phyloP scores from a whole-genome alignment of 495 filamentous ascomycete species.

The Penicillium dipodomyicola region DNA sequence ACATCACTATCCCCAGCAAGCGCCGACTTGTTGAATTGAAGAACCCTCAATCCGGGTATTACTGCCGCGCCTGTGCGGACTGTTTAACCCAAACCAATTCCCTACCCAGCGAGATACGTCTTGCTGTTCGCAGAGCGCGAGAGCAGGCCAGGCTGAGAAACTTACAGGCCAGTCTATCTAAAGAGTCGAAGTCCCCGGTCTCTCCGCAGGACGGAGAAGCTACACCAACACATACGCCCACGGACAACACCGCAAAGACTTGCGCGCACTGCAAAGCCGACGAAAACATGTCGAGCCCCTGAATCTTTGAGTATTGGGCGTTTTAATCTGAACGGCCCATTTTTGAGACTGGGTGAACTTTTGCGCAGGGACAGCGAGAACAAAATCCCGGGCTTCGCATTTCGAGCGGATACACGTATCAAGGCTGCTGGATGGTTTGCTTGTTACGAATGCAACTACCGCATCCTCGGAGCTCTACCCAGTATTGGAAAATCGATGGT shows the following conservation, averaged over 20 bases:
- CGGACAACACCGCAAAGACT: neutral
- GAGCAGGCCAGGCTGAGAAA: slow-evolving; percentile 1
- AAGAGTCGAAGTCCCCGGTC: neutral
- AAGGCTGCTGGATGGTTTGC: neutral
- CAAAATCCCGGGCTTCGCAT: neutral
- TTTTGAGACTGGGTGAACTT: neutral
- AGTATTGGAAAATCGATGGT: neutral
- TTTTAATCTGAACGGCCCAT: neutral
- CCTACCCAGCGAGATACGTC: neutral
- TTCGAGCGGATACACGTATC: neutral
- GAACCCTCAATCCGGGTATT: slow-evolving; percentile 3
- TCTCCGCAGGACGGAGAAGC: neutral
- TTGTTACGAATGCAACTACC: neutral
- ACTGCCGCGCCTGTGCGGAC: slow-evolving; percentile 7
- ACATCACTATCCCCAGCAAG: slow-evolving; percentile 6
- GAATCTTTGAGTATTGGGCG: neutral
- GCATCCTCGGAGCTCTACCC: neutral
- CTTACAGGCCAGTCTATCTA: neutral
- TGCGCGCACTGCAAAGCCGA: neutral
- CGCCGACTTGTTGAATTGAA: slow-evolving; percentile 3
- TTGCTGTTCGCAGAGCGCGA: slow-evolving; percentile 3
- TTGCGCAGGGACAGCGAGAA: neutral
- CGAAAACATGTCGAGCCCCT: neutral
- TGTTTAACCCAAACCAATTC: neutral
- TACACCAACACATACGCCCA: neutral